Percentiles rank a stretch among this genome's conserved stretches.
phyloP scores from a whole-genome alignment of 164 flowering plant genomes.

The Cinnamomum chago region DNA sequence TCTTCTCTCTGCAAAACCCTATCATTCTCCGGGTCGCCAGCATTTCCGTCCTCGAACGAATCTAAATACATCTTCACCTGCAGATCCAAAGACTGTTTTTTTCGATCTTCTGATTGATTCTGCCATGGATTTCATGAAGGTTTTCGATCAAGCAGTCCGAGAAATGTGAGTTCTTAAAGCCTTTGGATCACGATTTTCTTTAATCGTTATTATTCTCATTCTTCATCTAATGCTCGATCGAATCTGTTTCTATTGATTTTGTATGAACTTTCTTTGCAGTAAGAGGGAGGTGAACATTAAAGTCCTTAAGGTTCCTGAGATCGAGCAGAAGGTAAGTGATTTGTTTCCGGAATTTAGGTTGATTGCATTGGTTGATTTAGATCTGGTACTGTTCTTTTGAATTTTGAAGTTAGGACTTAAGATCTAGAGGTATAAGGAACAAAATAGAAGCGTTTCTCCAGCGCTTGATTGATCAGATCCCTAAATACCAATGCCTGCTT shows the following conservation, averaged over 20 bases:
- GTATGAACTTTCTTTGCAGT: conserved; percentile 32
- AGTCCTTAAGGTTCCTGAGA: conserved; percentile 37
- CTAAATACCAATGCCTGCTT: too few relatives aligned
- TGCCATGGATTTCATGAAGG: conserved; percentile 99
- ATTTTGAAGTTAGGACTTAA: neutral
- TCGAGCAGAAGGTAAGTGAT: conserved; percentile 77
- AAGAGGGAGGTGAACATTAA: conserved; percentile 85
- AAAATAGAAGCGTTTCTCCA: too few relatives aligned
- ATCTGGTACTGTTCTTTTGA: neutral
- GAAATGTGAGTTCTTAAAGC: conserved; percentile 63
- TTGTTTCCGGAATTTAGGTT: neutral
- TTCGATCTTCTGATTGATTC: neutral
- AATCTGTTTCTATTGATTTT: conserved; percentile 1
- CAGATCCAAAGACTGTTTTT: neutral
- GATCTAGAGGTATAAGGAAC: too few relatives aligned
- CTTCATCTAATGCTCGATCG: neutral
- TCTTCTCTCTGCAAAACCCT: neutral
- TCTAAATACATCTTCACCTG: neutral
- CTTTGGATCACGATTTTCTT: neutral
- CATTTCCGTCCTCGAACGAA: neutral
- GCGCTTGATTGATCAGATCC: too few relatives aligned
- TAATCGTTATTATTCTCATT: neutral
- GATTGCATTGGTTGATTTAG: neutral
- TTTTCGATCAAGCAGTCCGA: conserved; percentile 88
- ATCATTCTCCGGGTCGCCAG: neutral